phyloP scores from a whole-genome alignment of 768 basidiomycete species.

The Russula sp. region DNA sequence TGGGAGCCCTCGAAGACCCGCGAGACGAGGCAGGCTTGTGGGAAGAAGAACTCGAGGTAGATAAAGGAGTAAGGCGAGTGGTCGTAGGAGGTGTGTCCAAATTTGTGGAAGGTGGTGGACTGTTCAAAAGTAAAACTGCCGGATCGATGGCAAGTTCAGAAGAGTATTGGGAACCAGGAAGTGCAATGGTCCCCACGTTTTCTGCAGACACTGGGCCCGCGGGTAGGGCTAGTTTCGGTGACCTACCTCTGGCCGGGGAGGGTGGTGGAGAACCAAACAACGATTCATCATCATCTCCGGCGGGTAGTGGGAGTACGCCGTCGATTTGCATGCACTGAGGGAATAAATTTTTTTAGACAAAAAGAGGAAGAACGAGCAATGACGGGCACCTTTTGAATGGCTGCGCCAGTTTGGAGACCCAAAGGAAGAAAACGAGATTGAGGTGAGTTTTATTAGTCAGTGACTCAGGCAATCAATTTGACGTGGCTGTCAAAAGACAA shows the following conservation, averaged over 20 bases:
- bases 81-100: slow-evolving; percentile 32
- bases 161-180: slow-evolving; percentile 88
- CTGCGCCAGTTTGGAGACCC: slow-evolving; percentile 12
- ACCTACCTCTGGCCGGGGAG: slow-evolving; percentile 48
- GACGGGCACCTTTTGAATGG: slow-evolving; percentile 11
- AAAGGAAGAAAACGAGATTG: background rate
- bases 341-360: background rate
- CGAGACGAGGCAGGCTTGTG: slow-evolving; percentile 21
- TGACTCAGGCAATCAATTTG: background rate
- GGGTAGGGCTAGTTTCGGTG: slow-evolving; percentile 58
- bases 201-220: slow-evolving; percentile 47
- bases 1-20: slow-evolving; percentile 20
- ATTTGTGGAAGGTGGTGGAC: slow-evolving; percentile 30
- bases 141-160: slow-evolving; percentile 82
- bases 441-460: background rate
- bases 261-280: slow-evolving; percentile 80
- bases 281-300: slow-evolving; percentile 40
- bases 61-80: slow-evolving; percentile 7
- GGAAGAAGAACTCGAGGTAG: slow-evolving; percentile 18
- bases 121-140: slow-evolving; percentile 58
- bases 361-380: background rate
- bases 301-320: slow-evolving; percentile 9
- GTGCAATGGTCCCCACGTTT: slow-evolving; percentile 98
- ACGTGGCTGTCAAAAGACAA: background rate
- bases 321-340: slow-evolving; percentile 26